Evolutionary conservation across 495 filamentous ascomycete genomes (phyloP).

Genomic region (Podospora conica): DNA sequence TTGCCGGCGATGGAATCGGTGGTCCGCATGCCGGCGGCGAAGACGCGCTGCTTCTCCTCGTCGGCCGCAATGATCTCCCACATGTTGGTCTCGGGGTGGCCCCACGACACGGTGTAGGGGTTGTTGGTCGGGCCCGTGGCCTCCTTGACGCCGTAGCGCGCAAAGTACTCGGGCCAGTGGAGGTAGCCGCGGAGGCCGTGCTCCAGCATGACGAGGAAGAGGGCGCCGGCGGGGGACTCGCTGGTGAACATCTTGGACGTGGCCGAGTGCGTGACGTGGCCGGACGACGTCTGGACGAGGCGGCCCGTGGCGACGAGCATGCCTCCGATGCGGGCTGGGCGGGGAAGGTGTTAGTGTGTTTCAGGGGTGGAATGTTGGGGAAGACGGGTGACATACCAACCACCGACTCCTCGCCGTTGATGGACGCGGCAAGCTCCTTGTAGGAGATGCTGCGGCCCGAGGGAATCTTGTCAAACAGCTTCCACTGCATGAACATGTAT

Average conservation of each 20-base stretch:
- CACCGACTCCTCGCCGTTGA: constrained; percentile 2
- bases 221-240: constrained; percentile 13
- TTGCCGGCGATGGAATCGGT: constrained; percentile 11
- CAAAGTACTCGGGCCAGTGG: constrained; percentile 16
- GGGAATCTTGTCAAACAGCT: constrained; percentile 7
- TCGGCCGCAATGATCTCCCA: constrained; percentile 14
- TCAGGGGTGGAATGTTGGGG: background rate
- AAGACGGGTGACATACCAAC: background rate
- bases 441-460: constrained; percentile 3
- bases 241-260: constrained; percentile 14
- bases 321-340: constrained; percentile 19
- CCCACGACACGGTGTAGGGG: constrained; percentile 13
- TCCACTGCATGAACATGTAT: constrained; percentile 11
- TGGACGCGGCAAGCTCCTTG: constrained; percentile 3
- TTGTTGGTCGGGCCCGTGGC: constrained; percentile 8
- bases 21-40: constrained; percentile 9
- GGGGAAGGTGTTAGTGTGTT: background rate
- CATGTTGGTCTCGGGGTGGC: constrained; percentile 9
- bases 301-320: constrained; percentile 23
- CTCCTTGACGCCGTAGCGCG: constrained; percentile 10
- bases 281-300: constrained; percentile 14
- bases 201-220: constrained; percentile 12
- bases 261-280: constrained; percentile 18
- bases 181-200: constrained; percentile 14
- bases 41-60: constrained; percentile 5